Conservation (phyloP, 257 asterid species). For the Euphrasia confusa region DNA sequence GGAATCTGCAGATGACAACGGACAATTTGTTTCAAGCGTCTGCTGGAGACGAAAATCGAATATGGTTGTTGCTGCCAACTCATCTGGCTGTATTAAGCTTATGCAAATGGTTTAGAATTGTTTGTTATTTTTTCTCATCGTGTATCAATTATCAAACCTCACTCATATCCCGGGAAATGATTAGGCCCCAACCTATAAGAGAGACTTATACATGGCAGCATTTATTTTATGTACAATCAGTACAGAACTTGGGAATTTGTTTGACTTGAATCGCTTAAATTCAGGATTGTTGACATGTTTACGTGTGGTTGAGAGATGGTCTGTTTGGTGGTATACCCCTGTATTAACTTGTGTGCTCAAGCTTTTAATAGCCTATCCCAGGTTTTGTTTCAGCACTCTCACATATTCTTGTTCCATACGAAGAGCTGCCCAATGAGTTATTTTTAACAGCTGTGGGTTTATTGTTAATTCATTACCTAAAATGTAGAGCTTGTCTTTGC, state of each 20-base stretch:
- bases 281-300: conserved; percentile 6
- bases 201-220: background rate
- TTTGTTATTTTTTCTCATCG: background rate
- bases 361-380: background rate
- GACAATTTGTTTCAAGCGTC: conserved; percentile 85
- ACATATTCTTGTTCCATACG: background rate
- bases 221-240: background rate
- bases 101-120: conserved; percentile 60
- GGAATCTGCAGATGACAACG: conserved; percentile 73
- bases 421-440: too few relatives aligned
- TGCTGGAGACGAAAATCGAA: conserved; percentile 88
- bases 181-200: background rate
- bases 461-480: too few relatives aligned
- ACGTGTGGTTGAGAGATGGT: conserved; percentile 22
- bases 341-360: background rate
- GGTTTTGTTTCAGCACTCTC: background rate
- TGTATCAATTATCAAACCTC: background rate
- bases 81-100: conserved; percentile 76
- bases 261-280: conserved; percentile 11
- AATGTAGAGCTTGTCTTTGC: too few relatives aligned
- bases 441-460: too few relatives aligned
- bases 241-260: background rate
- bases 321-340: conserved; percentile 10
- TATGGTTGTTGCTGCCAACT: conserved; percentile 77
- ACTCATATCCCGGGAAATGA: background rate